These are phyloP conservation scores for Kodamaea sp. DNA, from an alignment of 1,139 yeast species.

Conservation along the genomic window DNA sequence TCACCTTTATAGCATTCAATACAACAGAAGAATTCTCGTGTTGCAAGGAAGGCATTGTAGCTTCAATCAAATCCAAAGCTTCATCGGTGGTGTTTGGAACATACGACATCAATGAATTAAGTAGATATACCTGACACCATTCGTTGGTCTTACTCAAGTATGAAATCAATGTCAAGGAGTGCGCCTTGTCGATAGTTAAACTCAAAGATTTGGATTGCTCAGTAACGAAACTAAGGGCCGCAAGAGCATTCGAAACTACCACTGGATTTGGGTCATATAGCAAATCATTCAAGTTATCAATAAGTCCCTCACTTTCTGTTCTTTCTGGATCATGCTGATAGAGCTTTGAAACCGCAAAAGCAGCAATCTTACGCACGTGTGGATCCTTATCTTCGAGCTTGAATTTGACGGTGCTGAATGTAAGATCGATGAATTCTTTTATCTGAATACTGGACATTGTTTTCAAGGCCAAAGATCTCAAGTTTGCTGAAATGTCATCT, in stretches of 20 bases:
- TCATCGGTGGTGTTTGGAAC: slow-evolving; percentile 71
- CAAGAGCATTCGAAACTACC: slow-evolving; percentile 74
- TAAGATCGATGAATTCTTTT: slow-evolving; percentile 47
- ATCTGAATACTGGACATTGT: slow-evolving; percentile 64
- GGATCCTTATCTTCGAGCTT: slow-evolving; percentile 58
- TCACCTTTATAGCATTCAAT: slow-evolving; percentile 69
- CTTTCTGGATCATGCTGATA: slow-evolving; percentile 57
- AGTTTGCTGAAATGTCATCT: slow-evolving; percentile 33
- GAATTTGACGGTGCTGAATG: slow-evolving; percentile 22
- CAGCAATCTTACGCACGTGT: slow-evolving; percentile 67
- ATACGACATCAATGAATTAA: slow-evolving; percentile 66
- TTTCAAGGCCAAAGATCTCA: slow-evolving; percentile 56
- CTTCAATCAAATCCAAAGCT: slow-evolving; percentile 66
- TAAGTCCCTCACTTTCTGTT: slow-evolving; percentile 48
- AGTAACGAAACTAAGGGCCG: slow-evolving; percentile 66
- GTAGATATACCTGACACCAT: slow-evolving; percentile 77
- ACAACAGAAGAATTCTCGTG: slow-evolving; percentile 85
- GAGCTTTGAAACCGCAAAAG: slow-evolving; percentile 67
- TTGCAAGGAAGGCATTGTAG: slow-evolving; percentile 71
- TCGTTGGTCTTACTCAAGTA: slow-evolving; percentile 62
- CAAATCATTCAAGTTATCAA: slow-evolving; percentile 58
- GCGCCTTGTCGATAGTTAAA: slow-evolving; percentile 56
- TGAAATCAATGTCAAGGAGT: slow-evolving; percentile 54
- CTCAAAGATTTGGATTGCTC: slow-evolving; percentile 53
- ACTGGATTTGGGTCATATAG: slow-evolving; percentile 58